These are phyloP conservation scores for Vavraia culicis DNA, from an alignment of 371 early-diverging fungal species.

Conservation along the genomic window DNA sequence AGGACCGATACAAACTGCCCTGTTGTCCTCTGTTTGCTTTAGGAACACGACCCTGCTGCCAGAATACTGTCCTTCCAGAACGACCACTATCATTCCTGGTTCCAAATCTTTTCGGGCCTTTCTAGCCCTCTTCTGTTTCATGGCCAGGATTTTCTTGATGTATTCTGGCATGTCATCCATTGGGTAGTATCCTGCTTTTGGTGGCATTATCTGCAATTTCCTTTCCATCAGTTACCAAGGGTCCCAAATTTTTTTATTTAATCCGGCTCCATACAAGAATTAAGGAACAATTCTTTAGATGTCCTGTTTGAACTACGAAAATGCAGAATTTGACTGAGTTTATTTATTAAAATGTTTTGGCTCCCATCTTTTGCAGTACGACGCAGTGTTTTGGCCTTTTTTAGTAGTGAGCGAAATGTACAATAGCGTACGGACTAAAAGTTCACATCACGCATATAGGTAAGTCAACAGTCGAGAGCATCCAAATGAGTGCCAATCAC, in stretches of 20 bases:
- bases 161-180: conserved; percentile 32
- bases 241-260: conserved; percentile 2
- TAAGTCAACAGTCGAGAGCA: too few species aligned
- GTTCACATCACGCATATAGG: too few species aligned
- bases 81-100: conserved; percentile 35
- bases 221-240: background rate
- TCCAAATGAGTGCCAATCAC: too few species aligned
- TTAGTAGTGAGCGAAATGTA: too few species aligned
- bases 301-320: too few species aligned
- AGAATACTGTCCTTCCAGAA: conserved; percentile 37
- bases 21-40: conserved; percentile 19
- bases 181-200: conserved; percentile 20
- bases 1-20: conserved; percentile 30
- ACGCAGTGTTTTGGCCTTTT: too few species aligned
- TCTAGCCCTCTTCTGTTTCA: conserved; percentile 10
- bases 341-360: too few species aligned
- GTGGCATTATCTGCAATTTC: conserved; percentile 15
- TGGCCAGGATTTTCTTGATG: conserved; percentile 25
- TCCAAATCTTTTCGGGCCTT: conserved; percentile 26
- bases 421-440: too few species aligned
- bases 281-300: too few species aligned
- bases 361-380: too few species aligned
- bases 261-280: background rate
- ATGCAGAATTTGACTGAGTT: too few species aligned
- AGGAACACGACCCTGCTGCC: conserved; percentile 29